These are phyloP conservation scores for Boletus hoseneyae DNA, from an alignment of 1,284 basidiomycete genomes.

Conservation along the genomic window DNA sequence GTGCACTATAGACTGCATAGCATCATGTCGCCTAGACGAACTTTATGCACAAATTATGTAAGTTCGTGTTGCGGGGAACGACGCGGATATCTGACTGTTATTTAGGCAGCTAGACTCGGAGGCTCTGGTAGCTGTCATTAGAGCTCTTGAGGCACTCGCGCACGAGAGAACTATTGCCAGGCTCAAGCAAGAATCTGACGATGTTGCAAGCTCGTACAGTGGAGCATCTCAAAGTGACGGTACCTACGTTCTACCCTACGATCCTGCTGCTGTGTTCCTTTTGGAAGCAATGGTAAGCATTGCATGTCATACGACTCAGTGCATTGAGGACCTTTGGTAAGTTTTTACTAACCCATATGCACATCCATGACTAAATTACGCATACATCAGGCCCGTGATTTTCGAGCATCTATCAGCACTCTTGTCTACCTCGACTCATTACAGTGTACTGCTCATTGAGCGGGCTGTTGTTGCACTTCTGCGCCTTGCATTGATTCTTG, in stretches of 20 bases:
- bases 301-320: conserved; percentile 68
- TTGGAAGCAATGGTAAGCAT: conserved; percentile 93
- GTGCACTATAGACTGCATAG: conserved; percentile 93
- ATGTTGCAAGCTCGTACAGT: conserved; percentile 36
- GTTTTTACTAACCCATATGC: conserved; percentile 20
- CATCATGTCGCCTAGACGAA: conserved; percentile 91
- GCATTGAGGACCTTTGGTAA: conserved; percentile 86
- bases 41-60: conserved; percentile 91
- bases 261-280: conserved; percentile 91
- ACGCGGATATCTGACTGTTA: conserved; percentile 13
- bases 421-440: conserved; percentile 73
- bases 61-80: conserved; percentile 31
- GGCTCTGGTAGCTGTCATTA: conserved; percentile 78
- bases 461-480: conserved; percentile 92
- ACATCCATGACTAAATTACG: not conserved
- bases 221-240: conserved; percentile 40
- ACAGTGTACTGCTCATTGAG: conserved; percentile 90
- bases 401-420: conserved; percentile 89
- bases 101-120: conserved; percentile 72
- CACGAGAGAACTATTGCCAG: conserved; percentile 81
- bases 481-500: conserved; percentile 75
- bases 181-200: conserved; percentile 65
- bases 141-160: conserved; percentile 85
- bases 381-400: conserved; percentile 72
- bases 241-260: conserved; percentile 72